Percentiles rank a stretch among this genome's conserved stretches.
phyloP scores from a whole-genome alignment of 805 yeast species.

The Myxozyma melibiosi region DNA sequence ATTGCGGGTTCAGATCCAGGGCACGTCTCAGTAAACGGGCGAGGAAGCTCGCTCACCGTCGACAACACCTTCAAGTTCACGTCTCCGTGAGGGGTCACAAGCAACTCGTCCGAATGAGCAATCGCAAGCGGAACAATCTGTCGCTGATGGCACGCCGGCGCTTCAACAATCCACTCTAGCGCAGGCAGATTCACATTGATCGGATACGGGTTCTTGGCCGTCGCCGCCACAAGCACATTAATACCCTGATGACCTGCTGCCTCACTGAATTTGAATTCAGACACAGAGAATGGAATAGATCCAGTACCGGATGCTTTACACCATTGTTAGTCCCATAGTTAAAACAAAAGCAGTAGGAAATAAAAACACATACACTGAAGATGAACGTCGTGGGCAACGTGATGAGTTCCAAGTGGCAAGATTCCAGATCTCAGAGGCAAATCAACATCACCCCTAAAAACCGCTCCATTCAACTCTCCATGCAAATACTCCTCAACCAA shows the following conservation, averaged over 20 bases:
- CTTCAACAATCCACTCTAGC: slow-evolving; percentile 28
- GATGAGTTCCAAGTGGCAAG: slow-evolving; percentile 32
- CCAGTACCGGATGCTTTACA: slow-evolving; percentile 20
- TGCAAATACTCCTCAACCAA: slow-evolving; percentile 24
- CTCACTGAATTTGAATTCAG: slow-evolving; percentile 26
- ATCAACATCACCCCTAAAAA: slow-evolving; percentile 31
- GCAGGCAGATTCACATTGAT: slow-evolving; percentile 26
- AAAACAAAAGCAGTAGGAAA: neutral
- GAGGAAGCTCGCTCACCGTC: slow-evolving; percentile 14
- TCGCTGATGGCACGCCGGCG: slow-evolving; percentile 22
- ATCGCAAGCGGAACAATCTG: slow-evolving; percentile 21
- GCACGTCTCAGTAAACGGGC: slow-evolving; percentile 25
- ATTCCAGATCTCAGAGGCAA: slow-evolving; percentile 27
- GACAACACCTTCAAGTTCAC: slow-evolving; percentile 18
- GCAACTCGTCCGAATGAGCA: slow-evolving; percentile 24
- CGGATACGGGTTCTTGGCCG: slow-evolving; percentile 29
- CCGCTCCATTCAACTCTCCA: slow-evolving; percentile 16
- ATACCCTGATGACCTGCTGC: slow-evolving; percentile 14
- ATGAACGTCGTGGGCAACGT: slow-evolving; percentile 27
- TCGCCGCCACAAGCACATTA: slow-evolving; percentile 25
- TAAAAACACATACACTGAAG: slow-evolving; percentile 4
- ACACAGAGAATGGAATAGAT: slow-evolving; percentile 24
- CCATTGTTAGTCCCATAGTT: too few relatives aligned
- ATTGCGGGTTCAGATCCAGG: slow-evolving; percentile 18
- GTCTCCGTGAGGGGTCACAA: slow-evolving; percentile 17